Conservation (phyloP, 345 rosid species). For the Sonneratia alba region DNA sequence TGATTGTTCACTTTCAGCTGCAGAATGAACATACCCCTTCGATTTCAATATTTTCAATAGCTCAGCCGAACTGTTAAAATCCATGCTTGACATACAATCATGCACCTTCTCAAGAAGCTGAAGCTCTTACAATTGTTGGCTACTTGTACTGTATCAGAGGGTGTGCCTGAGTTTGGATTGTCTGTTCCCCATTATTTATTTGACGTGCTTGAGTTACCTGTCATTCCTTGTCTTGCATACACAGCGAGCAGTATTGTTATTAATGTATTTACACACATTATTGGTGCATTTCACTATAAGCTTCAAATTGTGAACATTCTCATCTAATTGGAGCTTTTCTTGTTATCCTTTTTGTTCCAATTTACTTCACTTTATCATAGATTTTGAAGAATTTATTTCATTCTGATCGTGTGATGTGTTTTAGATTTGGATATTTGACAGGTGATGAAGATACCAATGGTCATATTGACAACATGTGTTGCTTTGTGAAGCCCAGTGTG, state of each 20-base stretch:
- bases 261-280: too few species aligned
- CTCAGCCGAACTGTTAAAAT: background rate
- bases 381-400: background rate
- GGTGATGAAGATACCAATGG: constrained; percentile 99
- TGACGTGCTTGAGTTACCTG: too few species aligned
- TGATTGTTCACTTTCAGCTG: background rate
- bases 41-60: background rate
- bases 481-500: constrained; percentile 81
- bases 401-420: background rate
- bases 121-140: too few species aligned
- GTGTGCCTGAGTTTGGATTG: too few species aligned
- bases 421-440: constrained; percentile 19
- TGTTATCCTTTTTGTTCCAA: too few species aligned
- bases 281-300: too few species aligned
- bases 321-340: background rate
- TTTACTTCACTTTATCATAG: background rate
- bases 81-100: background rate
- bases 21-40: background rate
- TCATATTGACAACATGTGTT: constrained; percentile 92
- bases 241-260: too few species aligned
- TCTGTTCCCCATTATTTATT: too few species aligned
- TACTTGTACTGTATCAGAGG: too few species aligned
- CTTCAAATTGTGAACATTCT: background rate
- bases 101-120: too few species aligned
- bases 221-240: too few species aligned